Base-by-base conservation (phyloP, 176 grass and related monocot species). In the Ensete glaucum region DNA sequence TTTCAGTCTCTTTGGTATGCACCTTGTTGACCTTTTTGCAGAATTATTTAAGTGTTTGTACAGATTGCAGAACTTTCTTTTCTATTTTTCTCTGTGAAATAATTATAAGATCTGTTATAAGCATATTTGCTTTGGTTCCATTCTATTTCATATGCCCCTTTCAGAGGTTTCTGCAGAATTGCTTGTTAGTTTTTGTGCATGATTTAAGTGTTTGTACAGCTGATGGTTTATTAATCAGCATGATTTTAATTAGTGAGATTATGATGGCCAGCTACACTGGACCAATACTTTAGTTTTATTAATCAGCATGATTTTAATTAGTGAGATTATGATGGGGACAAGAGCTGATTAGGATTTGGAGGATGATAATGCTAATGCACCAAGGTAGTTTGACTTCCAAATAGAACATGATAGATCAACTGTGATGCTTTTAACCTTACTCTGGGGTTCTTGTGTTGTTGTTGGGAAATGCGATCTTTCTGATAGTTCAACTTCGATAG, bases 371-470 rank as follows among this genome's bases (percentile, higher is more conserved):
- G 1, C 54, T 13, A 13, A 55, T 11, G 54, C 54, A 24, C 24
- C 24, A 24, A 24, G 24, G 24, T 24, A 24, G 1, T 24, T 24
- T 1, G 24, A 24, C 24, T 55, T 55, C 54, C 10, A 13, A 55
- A 14, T 55, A 13, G 54, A 24, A 55, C 54, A 55, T 55, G 11
- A 55, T 19, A 16, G 95, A 66, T 99, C 95, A 24, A 99, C 95
- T 0, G 86, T 99, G 69, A 91, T 99, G 83, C 95, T 99, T 71
- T 54, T 99, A 22, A 99, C 95, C 15, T 15, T 99, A 52, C 90
- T 99, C 27, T 99, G 95, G 95, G 95, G 95, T 82, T 91, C 90
- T 69, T 99, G 95, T 83, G 58, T 99, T 11, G 70, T 99, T 81
- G 95, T 99, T 84, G 95, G 90, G 56, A 99, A 94, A 66, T 99